Conservation (phyloP, 768 basidiomycete genomes). For the Zangia roseola region DNA sequence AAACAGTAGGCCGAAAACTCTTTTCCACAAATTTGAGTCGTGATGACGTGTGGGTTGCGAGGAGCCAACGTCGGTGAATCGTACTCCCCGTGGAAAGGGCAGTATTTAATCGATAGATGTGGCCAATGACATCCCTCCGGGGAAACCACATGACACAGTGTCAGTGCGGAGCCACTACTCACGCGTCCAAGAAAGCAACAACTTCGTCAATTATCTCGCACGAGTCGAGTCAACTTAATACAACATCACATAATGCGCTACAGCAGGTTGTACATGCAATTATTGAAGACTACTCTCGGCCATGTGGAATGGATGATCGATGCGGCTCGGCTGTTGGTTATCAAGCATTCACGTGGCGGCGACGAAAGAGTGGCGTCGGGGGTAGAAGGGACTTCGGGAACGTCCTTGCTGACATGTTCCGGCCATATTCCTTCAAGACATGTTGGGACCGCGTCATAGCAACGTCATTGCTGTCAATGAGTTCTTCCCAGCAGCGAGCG, state of each 20-base stretch:
- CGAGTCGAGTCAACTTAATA: neutral
- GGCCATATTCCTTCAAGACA: conserved; percentile 48
- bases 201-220: neutral
- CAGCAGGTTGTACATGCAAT: neutral
- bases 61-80: neutral
- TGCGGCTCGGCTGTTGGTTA: neutral
- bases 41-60: neutral
- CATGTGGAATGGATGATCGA: no score
- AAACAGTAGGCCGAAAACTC: neutral
- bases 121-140: no score
- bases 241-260: neutral
- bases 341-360: conserved; percentile 6
- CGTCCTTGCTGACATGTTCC: conserved; percentile 46
- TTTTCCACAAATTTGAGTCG: neutral
- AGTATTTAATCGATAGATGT: no score
- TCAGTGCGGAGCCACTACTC: no score
- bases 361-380: conserved; percentile 17
- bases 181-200: neutral
- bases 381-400: conserved; percentile 48
- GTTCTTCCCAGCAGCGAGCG: conserved; percentile 40
- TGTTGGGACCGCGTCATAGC: conserved; percentile 35
- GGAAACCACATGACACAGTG: no score
- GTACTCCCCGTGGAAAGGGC: no score
- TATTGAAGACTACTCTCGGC: no score
- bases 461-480: conserved; percentile 40